phyloP scores from a whole-genome alignment of 768 basidiomycete genomes.

The Clitopilus hobsonii region DNA sequence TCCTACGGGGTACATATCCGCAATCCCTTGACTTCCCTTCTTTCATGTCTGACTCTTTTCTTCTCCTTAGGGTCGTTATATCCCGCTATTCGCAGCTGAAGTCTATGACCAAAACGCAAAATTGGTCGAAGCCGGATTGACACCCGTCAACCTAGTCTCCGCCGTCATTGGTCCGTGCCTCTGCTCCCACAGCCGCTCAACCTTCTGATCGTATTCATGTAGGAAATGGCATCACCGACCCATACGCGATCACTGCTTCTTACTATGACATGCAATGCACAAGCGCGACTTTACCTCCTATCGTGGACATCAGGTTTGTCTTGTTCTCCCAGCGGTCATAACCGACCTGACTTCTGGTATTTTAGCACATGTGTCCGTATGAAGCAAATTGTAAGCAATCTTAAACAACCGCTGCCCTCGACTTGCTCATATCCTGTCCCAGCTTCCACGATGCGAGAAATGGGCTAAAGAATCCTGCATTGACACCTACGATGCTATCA shows the following conservation, averaged over 20 bases:
- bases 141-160: conserved; percentile 60
- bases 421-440: neutral
- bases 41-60: neutral
- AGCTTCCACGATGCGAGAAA: conserved; percentile 65
- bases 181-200: neutral
- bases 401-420: conserved; percentile 1
- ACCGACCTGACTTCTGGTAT: conserved; percentile 23
- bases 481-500: conserved; percentile 58
- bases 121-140: conserved; percentile 47
- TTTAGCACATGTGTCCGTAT: conserved; percentile 50
- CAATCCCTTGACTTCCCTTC: neutral
- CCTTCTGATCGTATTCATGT: neutral
- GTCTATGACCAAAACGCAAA: conserved; percentile 68
- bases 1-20: conserved; percentile 60
- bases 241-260: conserved; percentile 35
- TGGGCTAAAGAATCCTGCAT: conserved; percentile 53
- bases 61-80: conserved; percentile 52
- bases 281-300: conserved; percentile 40
- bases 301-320: conserved; percentile 43
- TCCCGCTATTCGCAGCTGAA: conserved; percentile 72
- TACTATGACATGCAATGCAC: conserved; percentile 54
- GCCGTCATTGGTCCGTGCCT: conserved; percentile 59
- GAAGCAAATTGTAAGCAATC: conserved; percentile 46
- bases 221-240: conserved; percentile 65
- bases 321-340: conserved; percentile 22